phyloP scores from a whole-genome alignment of 164 flowering plant species.

The Litsea cubeba region DNA sequence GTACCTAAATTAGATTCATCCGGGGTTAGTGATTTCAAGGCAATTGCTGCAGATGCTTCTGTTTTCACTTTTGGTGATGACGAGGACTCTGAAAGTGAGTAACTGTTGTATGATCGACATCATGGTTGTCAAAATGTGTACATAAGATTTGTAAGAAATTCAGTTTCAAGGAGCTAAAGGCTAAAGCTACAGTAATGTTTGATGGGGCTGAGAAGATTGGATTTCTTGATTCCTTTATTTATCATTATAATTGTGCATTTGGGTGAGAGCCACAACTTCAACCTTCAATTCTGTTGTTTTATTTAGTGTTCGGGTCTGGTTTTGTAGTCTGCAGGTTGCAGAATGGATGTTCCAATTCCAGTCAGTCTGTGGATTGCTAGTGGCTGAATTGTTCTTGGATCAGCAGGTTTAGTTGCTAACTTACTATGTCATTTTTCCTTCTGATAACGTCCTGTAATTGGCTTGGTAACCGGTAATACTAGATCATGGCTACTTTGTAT shows the following conservation, averaged over 20 bases:
- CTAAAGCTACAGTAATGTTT: background rate
- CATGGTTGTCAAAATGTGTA: conserved; percentile 4
- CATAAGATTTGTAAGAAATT: conserved; percentile 7
- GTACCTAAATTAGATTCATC: conserved; percentile 27
- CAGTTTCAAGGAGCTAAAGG: background rate
- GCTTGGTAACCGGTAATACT: no score
- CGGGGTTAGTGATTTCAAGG: conserved; percentile 54
- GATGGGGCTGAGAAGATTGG: background rate
- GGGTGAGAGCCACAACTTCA: conserved; percentile 1
- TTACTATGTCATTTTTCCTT: no score
- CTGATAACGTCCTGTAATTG: no score
- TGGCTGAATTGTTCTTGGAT: no score
- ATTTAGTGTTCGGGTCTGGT: background rate
- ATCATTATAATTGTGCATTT: background rate
- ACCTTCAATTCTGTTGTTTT: background rate
- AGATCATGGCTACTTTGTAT: no score
- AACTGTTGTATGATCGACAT: background rate
- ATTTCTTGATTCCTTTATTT: background rate
- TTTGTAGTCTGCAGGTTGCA: no score
- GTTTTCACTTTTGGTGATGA: conserved; percentile 93
- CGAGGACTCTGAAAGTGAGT: conserved; percentile 86
- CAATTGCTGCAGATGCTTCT: conserved; percentile 98
- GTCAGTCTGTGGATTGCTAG: no score
- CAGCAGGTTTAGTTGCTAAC: no score
- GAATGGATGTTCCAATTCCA: no score